These are phyloP conservation scores for Apiospora sp. DNA, from an alignment of 2,329 filamentous ascomycete genomes.

Conservation along the genomic window DNA sequence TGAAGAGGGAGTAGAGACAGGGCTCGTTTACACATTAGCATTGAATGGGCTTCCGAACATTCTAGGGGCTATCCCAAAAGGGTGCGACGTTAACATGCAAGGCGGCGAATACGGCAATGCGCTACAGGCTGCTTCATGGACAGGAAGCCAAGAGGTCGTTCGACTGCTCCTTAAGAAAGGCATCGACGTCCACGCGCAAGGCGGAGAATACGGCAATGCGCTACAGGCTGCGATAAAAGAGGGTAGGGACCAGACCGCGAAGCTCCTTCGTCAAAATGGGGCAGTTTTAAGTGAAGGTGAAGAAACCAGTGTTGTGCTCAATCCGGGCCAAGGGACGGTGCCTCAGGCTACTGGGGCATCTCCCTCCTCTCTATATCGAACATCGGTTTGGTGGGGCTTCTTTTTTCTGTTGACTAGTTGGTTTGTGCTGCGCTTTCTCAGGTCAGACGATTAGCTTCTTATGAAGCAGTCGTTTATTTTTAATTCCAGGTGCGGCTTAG, in stretches of 20 bases:
- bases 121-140: slow-evolving; percentile 23
- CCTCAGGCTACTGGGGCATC: slow-evolving; percentile 6
- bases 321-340: background rate
- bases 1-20: background rate
- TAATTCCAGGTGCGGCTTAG: background rate
- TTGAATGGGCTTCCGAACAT: slow-evolving; percentile 19
- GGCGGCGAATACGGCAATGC: slow-evolving; percentile 24
- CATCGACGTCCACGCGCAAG: slow-evolving; percentile 1
- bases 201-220: slow-evolving; percentile 24
- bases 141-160: slow-evolving; percentile 33
- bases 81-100: slow-evolving; percentile 8
- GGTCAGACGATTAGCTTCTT: background rate
- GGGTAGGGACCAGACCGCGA: no score
- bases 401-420: background rate
- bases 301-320: background rate
- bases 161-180: slow-evolving; percentile 29
- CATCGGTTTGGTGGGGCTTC: background rate
- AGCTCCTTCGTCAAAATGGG: background rate
- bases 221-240: no score
- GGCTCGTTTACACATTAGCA: slow-evolving; percentile 23
- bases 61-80: slow-evolving; percentile 7
- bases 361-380: background rate
- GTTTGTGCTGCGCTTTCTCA: background rate
- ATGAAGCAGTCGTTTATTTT: background rate
- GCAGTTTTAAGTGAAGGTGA: background rate